A percentile compares a stretch with the other conserved stretches of the same genome.
Conservation (phyloP, 352 stramenopile genomes). For the Globisporangium perplexum region DNA sequence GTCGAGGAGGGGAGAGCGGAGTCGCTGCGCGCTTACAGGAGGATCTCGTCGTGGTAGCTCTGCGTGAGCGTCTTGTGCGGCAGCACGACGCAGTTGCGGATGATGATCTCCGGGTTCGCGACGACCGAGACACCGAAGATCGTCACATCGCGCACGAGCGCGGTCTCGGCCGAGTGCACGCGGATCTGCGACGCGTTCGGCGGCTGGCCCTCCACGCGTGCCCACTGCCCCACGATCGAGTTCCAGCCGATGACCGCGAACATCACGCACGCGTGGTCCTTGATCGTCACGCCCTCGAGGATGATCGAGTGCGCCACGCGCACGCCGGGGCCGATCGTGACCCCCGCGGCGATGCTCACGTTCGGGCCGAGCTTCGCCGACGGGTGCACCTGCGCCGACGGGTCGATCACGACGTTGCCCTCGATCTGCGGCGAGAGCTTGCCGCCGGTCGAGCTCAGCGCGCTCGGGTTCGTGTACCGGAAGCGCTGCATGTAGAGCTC, state of each 20-base stretch:
- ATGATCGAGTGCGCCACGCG: conserved; percentile 87
- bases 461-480: conserved; percentile 84
- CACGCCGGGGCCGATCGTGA: conserved; percentile 75
- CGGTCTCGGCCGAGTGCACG: conserved; percentile 58
- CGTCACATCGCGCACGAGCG: conserved; percentile 83
- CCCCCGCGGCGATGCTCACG: conserved; percentile 77
- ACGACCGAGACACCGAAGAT: conserved; percentile 88
- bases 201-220: conserved; percentile 75
- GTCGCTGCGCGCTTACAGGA: conserved; percentile 46
- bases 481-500: conserved; percentile 90
- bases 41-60: conserved; percentile 88
- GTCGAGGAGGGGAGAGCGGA: no score
- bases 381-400: conserved; percentile 73
- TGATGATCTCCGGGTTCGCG: conserved; percentile 82
- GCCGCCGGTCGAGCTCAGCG: conserved; percentile 68
- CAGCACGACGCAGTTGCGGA: conserved; percentile 87
- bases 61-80: conserved; percentile 84
- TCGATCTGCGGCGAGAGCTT: conserved; percentile 85
- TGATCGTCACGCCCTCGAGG: conserved; percentile 84
- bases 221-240: conserved; percentile 85
- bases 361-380: conserved; percentile 84
- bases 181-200: conserved; percentile 74
- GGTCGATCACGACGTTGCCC: conserved; percentile 83
- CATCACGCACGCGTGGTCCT: conserved; percentile 83
- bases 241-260: conserved; percentile 89